Base-by-base conservation (phyloP, 768 basidiomycete genomes). In the Leucocoprinus birnbaumii region DNA sequence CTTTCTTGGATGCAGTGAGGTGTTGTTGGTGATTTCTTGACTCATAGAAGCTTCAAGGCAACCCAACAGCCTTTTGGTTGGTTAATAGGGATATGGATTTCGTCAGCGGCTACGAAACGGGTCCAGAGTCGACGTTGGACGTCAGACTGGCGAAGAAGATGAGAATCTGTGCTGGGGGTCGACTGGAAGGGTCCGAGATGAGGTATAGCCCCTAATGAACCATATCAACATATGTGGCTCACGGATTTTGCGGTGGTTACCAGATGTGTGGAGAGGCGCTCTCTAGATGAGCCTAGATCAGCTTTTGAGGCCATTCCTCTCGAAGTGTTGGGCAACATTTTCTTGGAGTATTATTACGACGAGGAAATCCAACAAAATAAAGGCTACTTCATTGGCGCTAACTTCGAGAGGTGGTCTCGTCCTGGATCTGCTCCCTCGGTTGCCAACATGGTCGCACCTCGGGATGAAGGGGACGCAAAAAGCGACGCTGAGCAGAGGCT, bases 291-390 rank as follows among this genome's bases (percentile, higher is more conserved):
- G 27, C 19, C 16, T 25, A 55, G n/a, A 13, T 55, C 54, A 8
- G 40, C 47, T 9, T 55, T 55, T 18, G 47, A 55, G 34, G 31
- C 37, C 16, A 24, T 55, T 18, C 54, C 54, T 2, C 48, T 55
- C 16, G 54, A 55, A 18, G 54, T 55, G 21, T 34, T 55, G 18
- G 54, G 54, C 19, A 42, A 55, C 27, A 55, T 55, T n/a, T 55
- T 55, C 27, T 55, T 55, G 54, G 54, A 55, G 41, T 55, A 55
- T 37, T 55, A 49, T 31, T 55, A 48, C 9, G 54, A 55, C 48
- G 54, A 55, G 27, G 54, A 55, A 34, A 42, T 55, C 22, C 54
- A 55, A 35, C 54, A 55, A 55, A 55, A 55, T 14, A 42, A 11
- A 18, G 54, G 54, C 16, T 55, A 48, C 48, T 55, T 49, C 26